These are phyloP conservation scores for Ophidiomyces ophidiicola DNA, from an alignment of 2,329 filamentous ascomycete species.

Conservation along the genomic window DNA sequence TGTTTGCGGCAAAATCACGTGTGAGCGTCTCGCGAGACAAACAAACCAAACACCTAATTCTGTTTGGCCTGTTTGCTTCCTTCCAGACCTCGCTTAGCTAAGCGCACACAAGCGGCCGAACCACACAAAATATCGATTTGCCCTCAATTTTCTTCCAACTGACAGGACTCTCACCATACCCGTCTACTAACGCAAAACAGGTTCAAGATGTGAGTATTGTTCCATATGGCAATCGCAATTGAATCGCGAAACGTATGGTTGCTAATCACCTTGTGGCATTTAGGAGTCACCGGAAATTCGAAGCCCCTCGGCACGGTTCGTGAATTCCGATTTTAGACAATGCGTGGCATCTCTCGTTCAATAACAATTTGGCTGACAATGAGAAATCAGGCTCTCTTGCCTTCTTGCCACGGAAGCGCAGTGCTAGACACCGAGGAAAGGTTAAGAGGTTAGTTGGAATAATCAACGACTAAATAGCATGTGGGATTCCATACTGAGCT, in stretches of 20 bases:
- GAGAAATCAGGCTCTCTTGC: slow-evolving; percentile 53
- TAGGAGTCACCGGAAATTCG: slow-evolving; percentile 54
- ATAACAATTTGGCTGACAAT: slow-evolving; percentile 10
- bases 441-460: slow-evolving; percentile 75
- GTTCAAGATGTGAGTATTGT: slow-evolving; percentile 36
- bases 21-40: not conserved
- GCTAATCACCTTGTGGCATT: slow-evolving; percentile 12
- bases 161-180: slow-evolving; percentile 31
- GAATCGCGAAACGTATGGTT: not conserved
- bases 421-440: slow-evolving; percentile 87
- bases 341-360: slow-evolving; percentile 16
- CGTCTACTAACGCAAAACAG: slow-evolving; percentile 38
- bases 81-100: slow-evolving; percentile 15
- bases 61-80: not conserved
- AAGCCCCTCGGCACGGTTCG: slow-evolving; percentile 92
- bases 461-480: not conserved
- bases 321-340: slow-evolving; percentile 44
- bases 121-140: slow-evolving; percentile 14
- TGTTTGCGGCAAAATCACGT: too few species aligned
- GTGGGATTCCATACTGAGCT: slow-evolving; percentile 20
- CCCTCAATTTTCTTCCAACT: slow-evolving; percentile 13
- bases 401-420: slow-evolving; percentile 81
- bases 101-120: slow-evolving; percentile 14
- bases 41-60: not conserved
- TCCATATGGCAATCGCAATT: not conserved